Evolutionary conservation across 2,329 filamentous ascomycete species (phyloP).

Genomic region (Madurella mycetomatis): DNA sequence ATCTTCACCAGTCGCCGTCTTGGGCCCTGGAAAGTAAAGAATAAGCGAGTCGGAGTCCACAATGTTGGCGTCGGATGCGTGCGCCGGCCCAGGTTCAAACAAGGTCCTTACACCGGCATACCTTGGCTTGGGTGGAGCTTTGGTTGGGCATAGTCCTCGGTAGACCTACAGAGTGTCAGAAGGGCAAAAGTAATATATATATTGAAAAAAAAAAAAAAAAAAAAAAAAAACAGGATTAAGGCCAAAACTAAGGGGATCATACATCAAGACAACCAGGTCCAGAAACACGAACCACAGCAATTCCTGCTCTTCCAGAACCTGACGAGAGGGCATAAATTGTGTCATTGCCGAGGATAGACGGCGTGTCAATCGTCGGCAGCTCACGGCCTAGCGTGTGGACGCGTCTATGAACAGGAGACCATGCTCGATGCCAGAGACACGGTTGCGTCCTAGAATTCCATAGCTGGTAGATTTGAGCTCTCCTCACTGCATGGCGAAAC

Average conservation of each 20-base stretch:
- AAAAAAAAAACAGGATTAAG: too few species aligned
- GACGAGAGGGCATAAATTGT: slow-evolving; percentile 95
- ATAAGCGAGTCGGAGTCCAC: slow-evolving; percentile 75
- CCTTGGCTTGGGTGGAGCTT: slow-evolving; percentile 42
- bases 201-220: too few species aligned
- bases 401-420: not conserved
- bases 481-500: slow-evolving; percentile 28
- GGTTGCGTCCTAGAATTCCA: not conserved
- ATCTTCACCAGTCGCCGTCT: slow-evolving; percentile 87
- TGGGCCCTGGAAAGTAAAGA: slow-evolving; percentile 75
- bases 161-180: slow-evolving; percentile 43
- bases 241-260: slow-evolving; percentile 30
- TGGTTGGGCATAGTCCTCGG: slow-evolving; percentile 45
- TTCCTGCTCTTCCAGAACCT: slow-evolving; percentile 77
- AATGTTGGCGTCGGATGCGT: slow-evolving; percentile 43
- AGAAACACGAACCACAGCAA: slow-evolving; percentile 84
- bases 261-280: slow-evolving; percentile 70
- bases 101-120: slow-evolving; percentile 71
- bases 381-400: slow-evolving; percentile 5
- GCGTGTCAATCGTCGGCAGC: slow-evolving; percentile 2
- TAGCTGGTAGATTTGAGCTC: slow-evolving; percentile 9
- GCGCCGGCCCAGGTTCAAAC: slow-evolving; percentile 44
- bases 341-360: slow-evolving; percentile 33
- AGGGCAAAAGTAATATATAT: too few species aligned
- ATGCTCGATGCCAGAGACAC: not conserved